Evolutionary conservation across 805 yeast genomes (phyloP).

Genomic region (Saccharomycopsis guyanensis): DNA sequence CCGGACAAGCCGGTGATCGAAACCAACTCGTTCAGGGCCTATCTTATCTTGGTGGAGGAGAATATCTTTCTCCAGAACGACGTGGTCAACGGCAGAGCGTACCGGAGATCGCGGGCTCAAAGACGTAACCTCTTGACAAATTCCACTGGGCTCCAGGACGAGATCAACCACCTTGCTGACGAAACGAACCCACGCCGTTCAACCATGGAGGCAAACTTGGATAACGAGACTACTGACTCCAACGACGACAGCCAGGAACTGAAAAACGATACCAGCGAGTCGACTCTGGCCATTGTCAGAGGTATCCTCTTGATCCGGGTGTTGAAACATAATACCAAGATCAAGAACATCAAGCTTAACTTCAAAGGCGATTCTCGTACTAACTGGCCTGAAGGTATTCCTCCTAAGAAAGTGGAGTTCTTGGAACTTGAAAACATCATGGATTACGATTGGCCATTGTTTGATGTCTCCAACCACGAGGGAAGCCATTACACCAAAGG

Average conservation of each 20-base stretch:
- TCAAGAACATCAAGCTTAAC: slow-evolving; percentile 53
- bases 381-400: slow-evolving; percentile 98
- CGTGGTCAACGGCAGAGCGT: background rate
- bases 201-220: background rate
- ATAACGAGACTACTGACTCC: background rate
- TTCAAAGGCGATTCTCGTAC: slow-evolving; percentile 69
- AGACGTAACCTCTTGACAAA: slow-evolving; percentile 9
- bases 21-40: slow-evolving; percentile 17
- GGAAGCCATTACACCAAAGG: slow-evolving; percentile 24
- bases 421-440: slow-evolving; percentile 59
- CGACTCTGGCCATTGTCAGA: slow-evolving; percentile 70
- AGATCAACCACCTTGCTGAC: background rate
- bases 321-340: slow-evolving; percentile 54
- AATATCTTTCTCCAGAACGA: slow-evolving; percentile 21
- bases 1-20: slow-evolving; percentile 20
- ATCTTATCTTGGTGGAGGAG: slow-evolving; percentile 17
- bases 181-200: slow-evolving; percentile 8
- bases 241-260: background rate
- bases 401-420: slow-evolving; percentile 70
- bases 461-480: slow-evolving; percentile 34
- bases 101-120: slow-evolving; percentile 11
- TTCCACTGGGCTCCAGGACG: background rate
- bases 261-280: background rate
- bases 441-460: slow-evolving; percentile 89
- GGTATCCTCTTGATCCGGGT: slow-evolving; percentile 71